These are phyloP conservation scores for Pulveroboletus frians DNA, from an alignment of 768 basidiomycete genomes.

Conservation along the genomic window DNA sequence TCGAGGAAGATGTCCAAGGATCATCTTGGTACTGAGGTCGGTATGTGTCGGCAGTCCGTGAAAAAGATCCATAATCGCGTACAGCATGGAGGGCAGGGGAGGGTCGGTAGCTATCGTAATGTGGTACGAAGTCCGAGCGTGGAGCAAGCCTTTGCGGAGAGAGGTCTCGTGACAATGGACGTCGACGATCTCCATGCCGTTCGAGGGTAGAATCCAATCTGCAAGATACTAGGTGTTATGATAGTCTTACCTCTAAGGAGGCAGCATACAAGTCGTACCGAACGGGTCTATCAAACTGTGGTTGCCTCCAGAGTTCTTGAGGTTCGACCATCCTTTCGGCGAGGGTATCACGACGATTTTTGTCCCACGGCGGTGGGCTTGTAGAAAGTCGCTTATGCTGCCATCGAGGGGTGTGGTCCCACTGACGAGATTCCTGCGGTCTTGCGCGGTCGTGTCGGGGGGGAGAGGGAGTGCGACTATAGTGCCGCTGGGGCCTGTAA, in stretches of 20 bases:
- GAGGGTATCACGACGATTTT: constrained; percentile 34
- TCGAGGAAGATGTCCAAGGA: constrained; percentile 27
- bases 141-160: constrained; percentile 35
- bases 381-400: constrained; percentile 39
- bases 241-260: constrained; percentile 19
- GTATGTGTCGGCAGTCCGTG: constrained; percentile 44
- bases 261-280: constrained; percentile 40
- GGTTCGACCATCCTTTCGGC: constrained; percentile 65
- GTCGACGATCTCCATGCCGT: constrained; percentile 35
- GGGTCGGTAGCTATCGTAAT: constrained; percentile 50
- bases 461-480: constrained; percentile 49
- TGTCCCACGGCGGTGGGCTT: constrained; percentile 31
- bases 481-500: constrained; percentile 34
- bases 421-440: constrained; percentile 38
- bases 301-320: constrained; percentile 65
- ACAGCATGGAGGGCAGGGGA: constrained; percentile 29
- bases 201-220: constrained; percentile 30
- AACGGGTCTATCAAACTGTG: constrained; percentile 41
- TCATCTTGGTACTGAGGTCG: constrained; percentile 42
- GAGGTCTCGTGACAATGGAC: constrained; percentile 28
- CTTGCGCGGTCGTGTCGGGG: constrained; percentile 43
- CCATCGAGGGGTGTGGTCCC: constrained; percentile 45
- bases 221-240: constrained; percentile 10
- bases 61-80: constrained; percentile 36
- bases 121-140: constrained; percentile 31